phyloP scores from a whole-genome alignment of 306 rosid species.

The Acacia crassicarpa region DNA sequence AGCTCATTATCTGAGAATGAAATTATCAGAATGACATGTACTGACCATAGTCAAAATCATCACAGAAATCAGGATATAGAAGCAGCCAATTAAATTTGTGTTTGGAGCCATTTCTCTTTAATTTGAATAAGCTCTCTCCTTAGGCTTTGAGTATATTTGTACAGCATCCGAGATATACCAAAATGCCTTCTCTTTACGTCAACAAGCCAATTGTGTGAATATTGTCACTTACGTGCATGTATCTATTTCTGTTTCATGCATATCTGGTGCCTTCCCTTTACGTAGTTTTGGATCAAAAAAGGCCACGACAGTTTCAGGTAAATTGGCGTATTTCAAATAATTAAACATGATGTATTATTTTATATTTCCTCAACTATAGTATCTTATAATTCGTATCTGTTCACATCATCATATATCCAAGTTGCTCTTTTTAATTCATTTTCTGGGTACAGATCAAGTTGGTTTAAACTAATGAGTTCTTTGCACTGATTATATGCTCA shows the following conservation, averaged over 20 bases:
- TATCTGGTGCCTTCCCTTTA: neutral
- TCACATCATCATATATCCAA: neutral
- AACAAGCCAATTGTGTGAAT: neutral
- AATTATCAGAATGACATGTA: neutral
- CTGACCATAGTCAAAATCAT: neutral
- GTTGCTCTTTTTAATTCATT: neutral
- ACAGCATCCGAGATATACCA: neutral
- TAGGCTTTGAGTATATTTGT: neutral
- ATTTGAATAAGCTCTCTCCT: neutral
- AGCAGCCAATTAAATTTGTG: neutral
- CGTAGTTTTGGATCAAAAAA: neutral
- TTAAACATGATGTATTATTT: too few relatives aligned
- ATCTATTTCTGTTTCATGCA: neutral
- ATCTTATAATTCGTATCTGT: neutral
- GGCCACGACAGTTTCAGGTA: neutral
- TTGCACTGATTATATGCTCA: neutral
- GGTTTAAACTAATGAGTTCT: neutral
- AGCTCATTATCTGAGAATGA: neutral
- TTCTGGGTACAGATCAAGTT: neutral
- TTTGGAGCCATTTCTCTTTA: neutral
- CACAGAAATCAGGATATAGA: neutral
- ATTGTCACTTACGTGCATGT: neutral
- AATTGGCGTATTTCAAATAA: too few relatives aligned
- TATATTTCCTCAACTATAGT: too few relatives aligned
- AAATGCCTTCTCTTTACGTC: neutral